Conservation (phyloP, 768 basidiomycete genomes). For the Xerocomellus chrysenteron region DNA sequence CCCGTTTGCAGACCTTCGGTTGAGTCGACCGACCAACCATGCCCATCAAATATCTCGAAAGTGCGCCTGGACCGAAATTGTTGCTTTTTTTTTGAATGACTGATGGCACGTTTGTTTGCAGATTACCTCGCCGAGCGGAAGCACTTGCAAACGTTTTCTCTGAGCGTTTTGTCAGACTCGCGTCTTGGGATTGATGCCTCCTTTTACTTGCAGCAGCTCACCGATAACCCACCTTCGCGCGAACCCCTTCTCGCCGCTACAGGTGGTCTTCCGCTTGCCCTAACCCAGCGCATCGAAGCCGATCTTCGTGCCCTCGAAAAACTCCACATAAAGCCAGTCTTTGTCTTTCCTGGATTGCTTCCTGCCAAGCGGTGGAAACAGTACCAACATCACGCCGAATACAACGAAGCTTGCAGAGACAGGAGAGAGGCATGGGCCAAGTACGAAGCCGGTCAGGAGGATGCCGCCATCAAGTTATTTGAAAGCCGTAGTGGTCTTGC, state of each 20-base stretch:
- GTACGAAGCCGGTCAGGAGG: constrained; percentile 91
- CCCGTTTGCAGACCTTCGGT: neutral
- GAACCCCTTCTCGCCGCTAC: constrained; percentile 94
- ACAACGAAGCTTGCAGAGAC: constrained; percentile 70
- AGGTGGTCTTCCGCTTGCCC: constrained; percentile 88
- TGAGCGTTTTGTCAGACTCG: constrained; percentile 82
- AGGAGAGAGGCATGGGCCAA: constrained; percentile 86
- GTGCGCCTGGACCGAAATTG: constrained; percentile 40
- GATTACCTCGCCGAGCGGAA: constrained; percentile 87
- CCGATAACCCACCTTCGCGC: constrained; percentile 70
- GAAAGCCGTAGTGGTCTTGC: constrained; percentile 68
- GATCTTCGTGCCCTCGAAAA: constrained; percentile 91
- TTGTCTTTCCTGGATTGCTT: constrained; percentile 89
- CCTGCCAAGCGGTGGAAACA: constrained; percentile 72
- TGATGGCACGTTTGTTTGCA: constrained; percentile 28
- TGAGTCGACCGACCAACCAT: constrained; percentile 39
- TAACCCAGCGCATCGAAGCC: constrained; percentile 84
- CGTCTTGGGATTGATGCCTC: constrained; percentile 97
- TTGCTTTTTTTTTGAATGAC: neutral
- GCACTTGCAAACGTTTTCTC: constrained; percentile 78
- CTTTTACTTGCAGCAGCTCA: constrained; percentile 80
- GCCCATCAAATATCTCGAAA: constrained; percentile 84
- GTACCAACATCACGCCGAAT: constrained; percentile 50
- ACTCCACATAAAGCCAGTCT: constrained; percentile 95
- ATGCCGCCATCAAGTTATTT: constrained; percentile 82